Evolutionary conservation across 2,329 filamentous ascomycete species (phyloP), one percentile per base, ranked within the genome.

Genomic region (Hortaea werneckii): DNA sequence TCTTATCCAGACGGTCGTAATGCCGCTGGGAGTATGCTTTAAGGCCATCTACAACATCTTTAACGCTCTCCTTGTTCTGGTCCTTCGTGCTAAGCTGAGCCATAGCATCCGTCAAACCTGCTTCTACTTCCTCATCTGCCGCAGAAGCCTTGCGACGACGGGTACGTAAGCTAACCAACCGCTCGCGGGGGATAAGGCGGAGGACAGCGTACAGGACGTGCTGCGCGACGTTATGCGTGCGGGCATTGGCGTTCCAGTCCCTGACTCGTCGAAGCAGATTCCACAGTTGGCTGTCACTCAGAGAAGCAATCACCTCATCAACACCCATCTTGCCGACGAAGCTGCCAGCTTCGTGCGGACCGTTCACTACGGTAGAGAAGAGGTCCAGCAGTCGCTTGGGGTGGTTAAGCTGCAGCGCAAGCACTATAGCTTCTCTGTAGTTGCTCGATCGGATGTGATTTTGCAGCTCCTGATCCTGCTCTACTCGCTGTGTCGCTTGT

Each of bases 231-330:
- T 82, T 77, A 1, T 88, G 83, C 3, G 87, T 94, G 50, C 87
- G 78, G 0, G 87, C 88, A 57, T 96, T 96, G 4, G 92, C 94
- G 63, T 98, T 98, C 92, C 92, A 98, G 67, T 98, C 92, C 40
- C 94, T 78, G 39, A 95, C 68, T 48, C 92, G 76, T 34, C 90
- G 72, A 0, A 98, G 76, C 10, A 98, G 76, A 5, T 80, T 73
- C 66, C 87, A 94, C 9, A 98, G 77, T 63, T 96, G 90, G 55
- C 90, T 84, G 55, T 92, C 83, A 4, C 83, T 83, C 5, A 98
- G 74, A 9, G 71, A 78, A n/a, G 75, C 78, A 1, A 98, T 72
- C 0, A 95, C 89, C 43, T 87, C 77, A 56, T 96, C 92, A 6
- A 96, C 90, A 37, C 72, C 70, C 46, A 68, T 73, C 11, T 80